Percentiles rank a stretch among this genome's conserved stretches.
Conservation (phyloP, 495 filamentous ascomycete genomes). For the Xylaria flabelliformis region DNA sequence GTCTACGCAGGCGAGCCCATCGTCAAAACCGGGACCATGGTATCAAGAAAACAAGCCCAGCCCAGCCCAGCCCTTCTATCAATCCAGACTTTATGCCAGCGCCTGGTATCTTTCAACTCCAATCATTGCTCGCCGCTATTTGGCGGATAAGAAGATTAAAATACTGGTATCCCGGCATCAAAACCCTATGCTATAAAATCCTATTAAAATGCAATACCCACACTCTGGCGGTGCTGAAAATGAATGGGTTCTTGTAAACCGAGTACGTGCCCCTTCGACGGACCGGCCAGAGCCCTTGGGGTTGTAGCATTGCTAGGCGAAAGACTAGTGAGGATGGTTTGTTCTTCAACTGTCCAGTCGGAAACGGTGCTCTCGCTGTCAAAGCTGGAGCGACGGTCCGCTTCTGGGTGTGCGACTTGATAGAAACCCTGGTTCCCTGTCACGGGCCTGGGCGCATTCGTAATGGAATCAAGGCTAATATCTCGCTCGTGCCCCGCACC, state of each 20-base stretch:
- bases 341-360: constrained; percentile 50
- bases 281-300: constrained; percentile 38
- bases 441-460: constrained; percentile 56
- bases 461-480: constrained; percentile 51
- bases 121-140: constrained; percentile 26
- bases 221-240: constrained; percentile 47
- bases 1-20: constrained; percentile 18
- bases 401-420: constrained; percentile 50
- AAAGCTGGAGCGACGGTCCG: constrained; percentile 41
- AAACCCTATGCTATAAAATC: constrained; percentile 30
- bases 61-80: constrained; percentile 9
- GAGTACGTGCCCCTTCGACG: constrained; percentile 34
- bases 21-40: constrained; percentile 26
- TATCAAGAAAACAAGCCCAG: constrained; percentile 22
- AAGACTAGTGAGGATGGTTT: constrained; percentile 50
- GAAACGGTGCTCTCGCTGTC: constrained; percentile 49
- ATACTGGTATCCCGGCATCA: constrained; percentile 34
- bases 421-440: constrained; percentile 59
- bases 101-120: constrained; percentile 31
- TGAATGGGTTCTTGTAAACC: constrained; percentile 36
- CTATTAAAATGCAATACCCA: constrained; percentile 53
- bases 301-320: constrained; percentile 47
- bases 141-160: constrained; percentile 23
- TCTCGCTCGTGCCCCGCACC: constrained; percentile 41
- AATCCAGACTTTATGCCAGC: constrained; percentile 22